Percentiles rank a stretch among this genome's conserved stretches.
Evolutionary conservation across 202 grass and related monocot genomes (phyloP).

Genomic region (Setaria italica): DNA sequence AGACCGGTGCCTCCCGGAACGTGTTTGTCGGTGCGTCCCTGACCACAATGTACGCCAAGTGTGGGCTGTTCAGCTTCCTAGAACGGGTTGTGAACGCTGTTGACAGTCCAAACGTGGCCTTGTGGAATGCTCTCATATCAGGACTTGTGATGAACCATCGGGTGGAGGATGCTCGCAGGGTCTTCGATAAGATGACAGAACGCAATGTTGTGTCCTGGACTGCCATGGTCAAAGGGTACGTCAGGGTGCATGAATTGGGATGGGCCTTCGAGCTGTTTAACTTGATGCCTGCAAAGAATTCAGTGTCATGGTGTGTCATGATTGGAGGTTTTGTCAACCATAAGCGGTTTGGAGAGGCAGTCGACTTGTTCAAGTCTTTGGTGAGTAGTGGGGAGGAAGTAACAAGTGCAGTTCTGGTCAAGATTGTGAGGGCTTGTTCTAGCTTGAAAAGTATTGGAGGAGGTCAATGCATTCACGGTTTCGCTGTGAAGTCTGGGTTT

Average conservation of each 20-base stretch:
- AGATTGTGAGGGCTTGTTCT: constrained; percentile 59
- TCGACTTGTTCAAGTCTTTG: constrained; percentile 55
- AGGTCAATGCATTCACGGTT: constrained; percentile 65
- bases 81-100: constrained; percentile 39
- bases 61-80: constrained; percentile 41
- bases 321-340: constrained; percentile 61
- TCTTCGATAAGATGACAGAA: constrained; percentile 48
- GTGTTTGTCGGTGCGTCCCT: constrained; percentile 72
- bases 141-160: constrained; percentile 55
- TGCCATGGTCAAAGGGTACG: constrained; percentile 61
- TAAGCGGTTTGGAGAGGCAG: constrained; percentile 47
- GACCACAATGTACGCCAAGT: constrained; percentile 64
- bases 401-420: constrained; percentile 47
- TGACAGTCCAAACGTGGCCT: constrained; percentile 40
- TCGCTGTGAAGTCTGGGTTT: constrained; percentile 64
- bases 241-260: constrained; percentile 36
- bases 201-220: constrained; percentile 72
- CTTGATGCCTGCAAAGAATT: constrained; percentile 67
- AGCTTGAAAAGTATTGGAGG: constrained; percentile 51
- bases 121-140: constrained; percentile 67
- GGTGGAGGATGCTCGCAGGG: constrained; percentile 49
- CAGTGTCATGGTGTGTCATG: constrained; percentile 74
- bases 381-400: constrained; percentile 40
- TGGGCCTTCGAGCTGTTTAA: constrained; percentile 54
- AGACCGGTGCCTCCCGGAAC: constrained; percentile 31